These are phyloP conservation scores for Calocera viscosa DNA, from an alignment of 768 basidiomycete genomes.

Conservation along the genomic window DNA sequence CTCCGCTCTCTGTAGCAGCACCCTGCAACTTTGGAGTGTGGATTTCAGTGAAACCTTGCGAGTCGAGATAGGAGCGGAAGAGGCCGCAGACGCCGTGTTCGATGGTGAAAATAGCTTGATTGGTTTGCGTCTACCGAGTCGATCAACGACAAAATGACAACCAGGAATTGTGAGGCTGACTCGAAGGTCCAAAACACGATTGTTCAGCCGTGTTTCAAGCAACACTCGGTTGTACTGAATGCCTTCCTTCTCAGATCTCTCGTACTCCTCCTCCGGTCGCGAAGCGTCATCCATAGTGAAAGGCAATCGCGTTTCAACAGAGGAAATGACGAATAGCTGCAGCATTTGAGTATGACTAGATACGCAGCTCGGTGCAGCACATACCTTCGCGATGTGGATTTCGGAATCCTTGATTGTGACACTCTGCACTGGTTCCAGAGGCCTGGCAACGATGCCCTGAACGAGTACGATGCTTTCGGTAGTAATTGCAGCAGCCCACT, in stretches of 20 bases:
- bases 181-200: conserved; percentile 85
- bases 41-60: conserved; percentile 77
- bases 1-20: conserved; percentile 91
- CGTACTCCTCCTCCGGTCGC: conserved; percentile 62
- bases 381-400: conserved; percentile 68
- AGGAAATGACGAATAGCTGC: conserved; percentile 72
- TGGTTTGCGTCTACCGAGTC: conserved; percentile 64
- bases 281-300: conserved; percentile 90
- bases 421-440: conserved; percentile 79
- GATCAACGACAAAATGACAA: not conserved
- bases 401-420: conserved; percentile 80
- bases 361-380: conserved; percentile 16
- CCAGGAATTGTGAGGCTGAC: conserved; percentile 37
- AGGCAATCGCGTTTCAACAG: conserved; percentile 63
- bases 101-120: conserved; percentile 88
- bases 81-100: conserved; percentile 79
- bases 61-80: conserved; percentile 71
- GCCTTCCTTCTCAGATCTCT: conserved; percentile 35
- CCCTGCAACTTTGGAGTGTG: conserved; percentile 96
- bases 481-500: conserved; percentile 67
- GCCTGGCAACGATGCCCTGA: conserved; percentile 67
- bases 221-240: conserved; percentile 58
- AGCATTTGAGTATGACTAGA: conserved; percentile 8
- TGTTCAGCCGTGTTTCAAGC: conserved; percentile 87
- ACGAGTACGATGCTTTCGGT: conserved; percentile 87